Evolutionary conservation across 73 alveolate genomes (phyloP).

Genomic region (Symbiodinium natans): DNA sequence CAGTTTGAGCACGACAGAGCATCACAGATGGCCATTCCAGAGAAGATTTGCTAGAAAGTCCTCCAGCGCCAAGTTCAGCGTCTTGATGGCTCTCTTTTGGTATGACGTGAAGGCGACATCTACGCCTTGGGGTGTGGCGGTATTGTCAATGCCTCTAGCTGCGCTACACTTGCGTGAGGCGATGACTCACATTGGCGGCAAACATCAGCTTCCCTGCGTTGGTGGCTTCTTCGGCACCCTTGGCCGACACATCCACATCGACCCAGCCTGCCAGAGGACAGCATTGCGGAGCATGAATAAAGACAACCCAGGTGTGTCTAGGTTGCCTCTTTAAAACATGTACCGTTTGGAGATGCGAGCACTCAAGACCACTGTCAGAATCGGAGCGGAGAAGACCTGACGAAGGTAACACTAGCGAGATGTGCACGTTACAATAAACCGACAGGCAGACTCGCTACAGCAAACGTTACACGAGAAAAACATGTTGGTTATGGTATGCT

Average conservation of each 20-base stretch:
- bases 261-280: constrained; percentile 98
- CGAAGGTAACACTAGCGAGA: too few relatives aligned
- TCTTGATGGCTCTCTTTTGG: constrained; percentile 96
- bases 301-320: too few relatives aligned
- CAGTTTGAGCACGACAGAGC: background rate
- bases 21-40: too few relatives aligned
- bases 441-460: too few relatives aligned
- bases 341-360: too few relatives aligned
- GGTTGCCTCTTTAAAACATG: too few relatives aligned
- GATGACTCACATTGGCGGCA: constrained; percentile 95
- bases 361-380: too few relatives aligned
- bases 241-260: constrained; percentile 98
- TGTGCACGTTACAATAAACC: too few relatives aligned
- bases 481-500: too few relatives aligned
- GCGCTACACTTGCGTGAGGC: constrained; percentile 95
- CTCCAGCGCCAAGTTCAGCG: constrained; percentile 93
- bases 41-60: constrained; percentile 8
- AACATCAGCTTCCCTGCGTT: constrained; percentile 96
- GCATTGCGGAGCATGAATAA: too few relatives aligned
- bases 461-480: too few relatives aligned
- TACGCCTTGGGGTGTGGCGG: constrained; percentile 58
- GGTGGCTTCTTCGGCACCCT: constrained; percentile 89
- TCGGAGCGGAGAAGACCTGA: too few relatives aligned
- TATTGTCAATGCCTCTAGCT: background rate
- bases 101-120: constrained; percentile 97